These are phyloP conservation scores for Aureobasidium pullulans DNA, from an alignment of 2,329 filamentous ascomycete species.

Conservation along the genomic window DNA sequence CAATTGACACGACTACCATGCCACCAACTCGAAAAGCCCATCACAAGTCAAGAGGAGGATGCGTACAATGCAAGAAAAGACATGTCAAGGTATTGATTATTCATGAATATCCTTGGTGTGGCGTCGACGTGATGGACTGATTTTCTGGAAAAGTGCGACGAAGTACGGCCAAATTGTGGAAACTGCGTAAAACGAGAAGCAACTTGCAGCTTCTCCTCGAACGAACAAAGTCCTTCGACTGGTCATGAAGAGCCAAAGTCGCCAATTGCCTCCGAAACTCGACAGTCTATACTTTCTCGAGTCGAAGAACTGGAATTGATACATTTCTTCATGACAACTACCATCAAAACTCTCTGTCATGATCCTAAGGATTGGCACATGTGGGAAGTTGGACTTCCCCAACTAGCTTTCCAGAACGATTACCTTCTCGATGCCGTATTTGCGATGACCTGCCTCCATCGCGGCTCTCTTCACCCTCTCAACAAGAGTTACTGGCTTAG, in stretches of 20 bases:
- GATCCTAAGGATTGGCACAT: slow-evolving; percentile 8
- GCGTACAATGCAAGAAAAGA: slow-evolving; percentile 31
- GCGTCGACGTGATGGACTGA: not conserved
- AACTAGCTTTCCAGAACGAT: not conserved
- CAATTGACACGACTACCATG: not conserved
- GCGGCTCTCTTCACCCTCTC: not conserved
- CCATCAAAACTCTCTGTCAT: not conserved
- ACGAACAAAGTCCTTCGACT: not conserved
- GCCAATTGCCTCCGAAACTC: not conserved
- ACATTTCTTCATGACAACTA: not conserved
- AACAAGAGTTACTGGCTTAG: not conserved
- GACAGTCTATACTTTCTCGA: not conserved
- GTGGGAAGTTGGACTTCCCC: not conserved
- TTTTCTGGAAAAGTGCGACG: not conserved
- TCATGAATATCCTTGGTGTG: not conserved
- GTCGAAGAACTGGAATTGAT: slow-evolving; percentile 3
- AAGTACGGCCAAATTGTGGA: not conserved
- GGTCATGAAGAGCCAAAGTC: not conserved
- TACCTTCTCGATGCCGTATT: slow-evolving; percentile 1
- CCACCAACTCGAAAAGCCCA: slow-evolving; percentile 24
- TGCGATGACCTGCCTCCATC: not conserved
- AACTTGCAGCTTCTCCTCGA: not conserved
- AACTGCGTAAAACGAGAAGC: slow-evolving; percentile 9
- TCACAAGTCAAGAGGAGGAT: slow-evolving; percentile 33
- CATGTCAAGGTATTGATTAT: slow-evolving; percentile 29